Base-by-base conservation (phyloP, 2,329 filamentous ascomycete species). In the Fusarium vanettenii region DNA sequence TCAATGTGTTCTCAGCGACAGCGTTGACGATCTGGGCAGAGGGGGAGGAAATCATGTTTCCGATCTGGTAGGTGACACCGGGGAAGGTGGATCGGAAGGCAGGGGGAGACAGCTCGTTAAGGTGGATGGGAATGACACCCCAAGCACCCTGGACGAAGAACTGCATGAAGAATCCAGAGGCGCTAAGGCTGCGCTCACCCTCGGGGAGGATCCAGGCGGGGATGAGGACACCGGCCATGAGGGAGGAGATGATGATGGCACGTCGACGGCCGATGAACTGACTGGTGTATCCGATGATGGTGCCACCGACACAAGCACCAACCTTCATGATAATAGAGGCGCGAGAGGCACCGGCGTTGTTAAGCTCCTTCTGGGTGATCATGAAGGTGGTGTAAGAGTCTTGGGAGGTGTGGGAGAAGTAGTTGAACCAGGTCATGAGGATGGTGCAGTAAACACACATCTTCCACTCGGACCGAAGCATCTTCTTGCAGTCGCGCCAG, bases 371-470 rank as follows among this genome's bases (percentile, higher is more conserved):
- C 76, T 94, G 88, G 6, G 88, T 88, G 43, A 92, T 86, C 92
- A 95, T 93, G 80, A 95, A 95, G 4, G 93, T 95, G 0, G 93
- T 95, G 85, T 95, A 95, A 59, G 89, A 92, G 84, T 96, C 94
- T 81, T 96, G 93, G 27, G 91, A 92, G 2, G 93, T 94, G 85
- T 96, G 94, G 60, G 92, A 93, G 85, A 94, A 95, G 82, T 87
- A 91, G 83, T 92, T 92, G 85, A 91, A 91, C 88, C 92, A 93
- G 0, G 92, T 93, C 93, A 95, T 95, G 62, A 96, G 86, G 72
- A 95, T 87, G 81, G 93, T 86, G 82, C 92, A 94, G 86, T 95
- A 96, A 64, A 95, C 80, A 76, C 90, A 92, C 89, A 95, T 91
- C 81, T 90, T 90, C 94, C 93, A 95, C 81, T 95, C 92, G 43